Evolutionary conservation across 352 stramenopile species (phyloP).

Genomic region (Phytophthora sp.): DNA sequence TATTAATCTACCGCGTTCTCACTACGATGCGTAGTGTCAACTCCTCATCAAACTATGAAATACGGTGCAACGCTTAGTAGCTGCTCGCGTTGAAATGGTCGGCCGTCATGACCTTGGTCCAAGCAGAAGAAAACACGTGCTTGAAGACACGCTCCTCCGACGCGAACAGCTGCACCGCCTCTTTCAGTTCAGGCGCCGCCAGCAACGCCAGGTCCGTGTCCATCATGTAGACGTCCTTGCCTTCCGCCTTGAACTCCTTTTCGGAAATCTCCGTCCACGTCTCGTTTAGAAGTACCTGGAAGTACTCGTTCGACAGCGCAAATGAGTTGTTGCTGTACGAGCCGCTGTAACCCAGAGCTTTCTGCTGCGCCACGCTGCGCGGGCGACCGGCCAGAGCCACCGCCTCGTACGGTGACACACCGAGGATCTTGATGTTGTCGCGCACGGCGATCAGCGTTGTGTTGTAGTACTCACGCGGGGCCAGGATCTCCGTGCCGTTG

Average conservation of each 20-base stretch:
- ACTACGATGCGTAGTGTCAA: conserved; percentile 7
- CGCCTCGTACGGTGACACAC: conserved; percentile 91
- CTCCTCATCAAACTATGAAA: conserved; percentile 4
- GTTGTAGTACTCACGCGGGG: conserved; percentile 84
- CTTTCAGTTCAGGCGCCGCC: conserved; percentile 31
- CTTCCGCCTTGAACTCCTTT: conserved; percentile 30
- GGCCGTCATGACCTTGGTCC: conserved; percentile 34
- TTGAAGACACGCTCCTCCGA: conserved; percentile 27
- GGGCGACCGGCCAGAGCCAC: no score
- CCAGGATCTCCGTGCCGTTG: conserved; percentile 84
- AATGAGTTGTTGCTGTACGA: conserved; percentile 82
- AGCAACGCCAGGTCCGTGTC: conserved; percentile 31
- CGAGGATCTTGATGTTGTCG: conserved; percentile 93
- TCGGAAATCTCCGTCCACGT: conserved; percentile 27
- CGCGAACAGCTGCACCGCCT: conserved; percentile 23
- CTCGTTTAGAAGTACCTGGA: conserved; percentile 34
- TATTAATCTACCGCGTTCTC: conserved; percentile 29
- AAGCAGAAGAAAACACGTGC: conserved; percentile 28
- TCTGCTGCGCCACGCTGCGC: conserved; percentile 91
- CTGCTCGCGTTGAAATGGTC: conserved; percentile 30
- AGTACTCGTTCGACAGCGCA: conserved; percentile 79
- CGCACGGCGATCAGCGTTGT: conserved; percentile 83
- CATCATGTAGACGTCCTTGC: conserved; percentile 37
- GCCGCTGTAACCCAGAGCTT: conserved; percentile 80
- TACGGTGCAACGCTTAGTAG: conserved; percentile 19